Percentiles rank a stretch among this genome's conserved stretches.
These are phyloP conservation scores for Vitis hybrid DNA, from an alignment of 177 flowering plant species.

Conservation along the genomic window DNA sequence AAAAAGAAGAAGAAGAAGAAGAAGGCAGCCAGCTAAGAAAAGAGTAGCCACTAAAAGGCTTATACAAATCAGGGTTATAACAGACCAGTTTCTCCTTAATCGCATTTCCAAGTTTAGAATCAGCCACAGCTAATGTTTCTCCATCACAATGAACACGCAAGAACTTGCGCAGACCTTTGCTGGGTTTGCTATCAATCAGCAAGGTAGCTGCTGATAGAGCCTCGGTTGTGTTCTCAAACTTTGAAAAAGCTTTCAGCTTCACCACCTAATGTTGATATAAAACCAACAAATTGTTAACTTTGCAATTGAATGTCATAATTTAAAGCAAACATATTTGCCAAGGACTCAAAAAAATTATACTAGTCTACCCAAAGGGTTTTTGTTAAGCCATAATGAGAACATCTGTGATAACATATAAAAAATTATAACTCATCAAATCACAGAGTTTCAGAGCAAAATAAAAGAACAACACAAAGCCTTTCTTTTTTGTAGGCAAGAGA, in stretches of 20 bases:
- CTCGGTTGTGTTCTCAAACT: slow-evolving; percentile 88
- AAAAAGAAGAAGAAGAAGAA: not conserved
- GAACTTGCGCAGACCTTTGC: slow-evolving; percentile 87
- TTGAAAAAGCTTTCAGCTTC: slow-evolving; percentile 85
- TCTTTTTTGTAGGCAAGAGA: too few species aligned
- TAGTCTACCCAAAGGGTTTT: not conserved
- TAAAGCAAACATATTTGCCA: not conserved
- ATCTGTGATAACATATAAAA: not conserved
- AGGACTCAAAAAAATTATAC: not conserved
- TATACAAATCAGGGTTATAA: not conserved
- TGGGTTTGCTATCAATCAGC: slow-evolving; percentile 76
- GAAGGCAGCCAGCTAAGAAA: not conserved
- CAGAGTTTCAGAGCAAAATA: not conserved
- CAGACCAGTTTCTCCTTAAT: slow-evolving; percentile 90
- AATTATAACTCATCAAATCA: not conserved
- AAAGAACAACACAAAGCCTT: too few species aligned
- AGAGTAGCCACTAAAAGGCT: not conserved
- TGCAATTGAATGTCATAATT: not conserved
- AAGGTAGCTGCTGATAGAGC: slow-evolving; percentile 74
- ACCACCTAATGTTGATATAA: slow-evolving; percentile 50
- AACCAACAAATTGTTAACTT: not conserved
- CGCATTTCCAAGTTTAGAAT: slow-evolving; percentile 87
- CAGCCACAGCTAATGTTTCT: slow-evolving; percentile 82
- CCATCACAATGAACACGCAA: slow-evolving; percentile 75
- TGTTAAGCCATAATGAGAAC: not conserved